Evolutionary conservation across 2,329 filamentous ascomycete genomes (phyloP), one percentile per base, ranked within the genome.

Genomic region (Microthyrium microscopicum): DNA sequence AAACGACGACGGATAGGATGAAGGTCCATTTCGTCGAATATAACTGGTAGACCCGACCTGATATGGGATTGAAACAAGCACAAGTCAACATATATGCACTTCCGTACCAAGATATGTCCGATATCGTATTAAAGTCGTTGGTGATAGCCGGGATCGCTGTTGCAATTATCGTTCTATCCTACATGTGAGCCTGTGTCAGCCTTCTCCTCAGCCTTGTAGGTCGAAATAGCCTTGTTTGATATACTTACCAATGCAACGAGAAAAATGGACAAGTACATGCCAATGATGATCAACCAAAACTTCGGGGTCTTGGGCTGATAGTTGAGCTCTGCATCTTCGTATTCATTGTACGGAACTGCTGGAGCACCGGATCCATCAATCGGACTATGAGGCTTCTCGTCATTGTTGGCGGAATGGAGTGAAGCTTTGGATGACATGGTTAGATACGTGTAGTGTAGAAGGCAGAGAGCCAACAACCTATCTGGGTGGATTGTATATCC

Each of bases 121-220:
- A 13, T 13, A 36, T 19, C 15, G 26, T 20, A 6, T 38, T 15
- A 16, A 39, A 38, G 1, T 31, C 13, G 22, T 35, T 18, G 16
- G 36, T 38, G 26, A 38, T 66, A 8, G 47, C 47, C 2, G 62
- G 62, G 20, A 64, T 62, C 1, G 62, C 61, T 1, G 57, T 62
- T 12, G 54, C 51, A 13, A 66, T 53, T 20, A 56, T 55, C 3
- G 43, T 39, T 34, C 34, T 39, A 32, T 37, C 22, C 24, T 37
- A 28, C 13, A n/a, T n/a, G n/a, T n/a, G n/a, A n/a, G n/a, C n/a
- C n/a, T n/a, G 21, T 20, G 17, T 26, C 15, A 29, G n/a, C n/a
- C n/a, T n/a, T n/a, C n/a, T n/a, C n/a, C n/a, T n/a, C n/a, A n/a
- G n/a, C n/a, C n/a, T n/a, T n/a, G n/a, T n/a, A n/a, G n/a, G 8